Conservation (phyloP, 2,329 filamentous ascomycete genomes). For the Passalora sequoiae region DNA sequence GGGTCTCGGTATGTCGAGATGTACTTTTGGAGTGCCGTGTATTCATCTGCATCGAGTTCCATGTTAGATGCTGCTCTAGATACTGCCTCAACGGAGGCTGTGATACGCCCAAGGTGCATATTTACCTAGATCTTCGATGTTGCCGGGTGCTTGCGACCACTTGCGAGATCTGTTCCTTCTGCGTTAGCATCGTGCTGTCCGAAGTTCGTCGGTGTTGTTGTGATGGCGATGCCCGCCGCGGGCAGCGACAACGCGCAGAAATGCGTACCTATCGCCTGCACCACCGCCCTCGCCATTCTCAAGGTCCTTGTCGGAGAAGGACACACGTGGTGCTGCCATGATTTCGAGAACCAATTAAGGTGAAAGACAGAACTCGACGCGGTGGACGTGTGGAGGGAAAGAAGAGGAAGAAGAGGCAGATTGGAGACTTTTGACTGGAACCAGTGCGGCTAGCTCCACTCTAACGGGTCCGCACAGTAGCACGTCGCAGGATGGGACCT, state of each 20-base stretch:
- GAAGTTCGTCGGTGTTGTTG: too few relatives aligned
- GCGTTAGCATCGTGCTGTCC: slow-evolving; percentile 15
- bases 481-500: too few relatives aligned
- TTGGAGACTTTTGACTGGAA: neutral
- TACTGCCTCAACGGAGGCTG: slow-evolving; percentile 3
- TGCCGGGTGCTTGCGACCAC: slow-evolving; percentile 38
- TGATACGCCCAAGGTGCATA: slow-evolving; percentile 7
- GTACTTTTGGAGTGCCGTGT: slow-evolving; percentile 61
- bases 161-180: slow-evolving; percentile 31
- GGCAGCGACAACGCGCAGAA: slow-evolving; percentile 1
- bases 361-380: neutral
- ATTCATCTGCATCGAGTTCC: slow-evolving; percentile 49
- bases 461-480: too few relatives aligned
- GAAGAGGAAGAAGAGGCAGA: neutral
- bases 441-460: too few relatives aligned
- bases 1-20: slow-evolving; percentile 62
- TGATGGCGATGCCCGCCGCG: too few relatives aligned
- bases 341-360: slow-evolving; percentile 9
- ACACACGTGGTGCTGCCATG: slow-evolving; percentile 37
- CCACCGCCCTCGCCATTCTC: slow-evolving; percentile 32
- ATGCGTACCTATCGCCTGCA: slow-evolving; percentile 18
- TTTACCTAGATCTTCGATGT: slow-evolving; percentile 40
- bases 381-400: too few relatives aligned
- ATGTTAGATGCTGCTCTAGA: slow-evolving; percentile 19
- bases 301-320: slow-evolving; percentile 38